Evolutionary conservation across 768 basidiomycete genomes (phyloP).

Genomic region (Trametes punicea): DNA sequence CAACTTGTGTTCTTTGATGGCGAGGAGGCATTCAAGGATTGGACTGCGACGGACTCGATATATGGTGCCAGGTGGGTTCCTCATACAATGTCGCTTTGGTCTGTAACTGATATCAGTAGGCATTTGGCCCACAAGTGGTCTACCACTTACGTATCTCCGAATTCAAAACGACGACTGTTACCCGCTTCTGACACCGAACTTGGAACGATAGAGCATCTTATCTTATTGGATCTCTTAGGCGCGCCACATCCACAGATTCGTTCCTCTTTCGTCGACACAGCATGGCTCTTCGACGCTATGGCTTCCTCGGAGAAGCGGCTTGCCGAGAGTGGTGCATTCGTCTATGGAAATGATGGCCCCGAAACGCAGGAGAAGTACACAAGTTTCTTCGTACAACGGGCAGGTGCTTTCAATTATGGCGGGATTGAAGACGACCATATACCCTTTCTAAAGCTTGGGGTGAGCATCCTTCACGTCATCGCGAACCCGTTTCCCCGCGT

Average conservation of each 20-base stretch:
- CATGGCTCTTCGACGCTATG: slow-evolving; percentile 88
- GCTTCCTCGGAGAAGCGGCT: slow-evolving; percentile 69
- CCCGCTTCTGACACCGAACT: slow-evolving; percentile 54
- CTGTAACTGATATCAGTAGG: slow-evolving; percentile 38
- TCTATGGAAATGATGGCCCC: slow-evolving; percentile 41
- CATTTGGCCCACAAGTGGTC: slow-evolving; percentile 90
- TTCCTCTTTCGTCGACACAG: slow-evolving; percentile 84
- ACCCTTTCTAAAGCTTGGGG: slow-evolving; percentile 81
- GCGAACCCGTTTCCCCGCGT: slow-evolving; percentile 84
- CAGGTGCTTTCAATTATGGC: slow-evolving; percentile 38
- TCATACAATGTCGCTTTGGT: background rate
- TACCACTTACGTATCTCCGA: slow-evolving; percentile 57
- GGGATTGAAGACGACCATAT: slow-evolving; percentile 91
- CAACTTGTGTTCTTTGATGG: slow-evolving; percentile 97
- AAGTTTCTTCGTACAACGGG: slow-evolving; percentile 67
- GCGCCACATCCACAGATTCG: slow-evolving; percentile 68
- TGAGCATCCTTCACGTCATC: slow-evolving; percentile 88
- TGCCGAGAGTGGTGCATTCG: slow-evolving; percentile 60
- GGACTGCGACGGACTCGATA: slow-evolving; percentile 87
- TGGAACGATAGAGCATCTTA: slow-evolving; percentile 80
- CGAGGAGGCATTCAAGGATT: slow-evolving; percentile 90
- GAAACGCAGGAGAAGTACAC: slow-evolving; percentile 43
- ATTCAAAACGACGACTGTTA: slow-evolving; percentile 56
- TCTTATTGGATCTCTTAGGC: slow-evolving; percentile 91
- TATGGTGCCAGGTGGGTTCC: slow-evolving; percentile 86